phyloP scores from a whole-genome alignment of 768 basidiomycete species.

The Lactarius tabidus region DNA sequence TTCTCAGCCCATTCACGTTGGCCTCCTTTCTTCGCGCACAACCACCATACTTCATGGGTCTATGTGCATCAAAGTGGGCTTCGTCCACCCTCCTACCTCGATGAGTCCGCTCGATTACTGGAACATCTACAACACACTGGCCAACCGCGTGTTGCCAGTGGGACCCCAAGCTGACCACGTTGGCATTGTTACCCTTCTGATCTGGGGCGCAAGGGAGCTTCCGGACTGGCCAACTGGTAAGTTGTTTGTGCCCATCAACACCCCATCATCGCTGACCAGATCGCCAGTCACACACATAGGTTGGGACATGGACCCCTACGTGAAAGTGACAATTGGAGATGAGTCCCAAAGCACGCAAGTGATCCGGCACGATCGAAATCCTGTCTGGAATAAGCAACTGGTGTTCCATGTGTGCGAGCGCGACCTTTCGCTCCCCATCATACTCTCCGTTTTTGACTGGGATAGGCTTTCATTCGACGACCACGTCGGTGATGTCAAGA shows the following conservation, averaged over 20 bases:
- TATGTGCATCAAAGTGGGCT: not conserved
- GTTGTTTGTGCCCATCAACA: slow-evolving; percentile 32
- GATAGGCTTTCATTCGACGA: slow-evolving; percentile 91
- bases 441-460: slow-evolving; percentile 90
- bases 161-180: slow-evolving; percentile 53
- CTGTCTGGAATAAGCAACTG: slow-evolving; percentile 91
- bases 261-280: not conserved
- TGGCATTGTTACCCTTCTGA: slow-evolving; percentile 94
- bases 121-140: not conserved
- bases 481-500: slow-evolving; percentile 71
- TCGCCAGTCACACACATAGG: slow-evolving; percentile 72
- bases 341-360: slow-evolving; percentile 93
- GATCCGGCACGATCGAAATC: slow-evolving; percentile 79
- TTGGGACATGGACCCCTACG: slow-evolving; percentile 98
- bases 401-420: slow-evolving; percentile 91
- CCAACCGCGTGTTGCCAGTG: not conserved
- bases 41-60: not conserved
- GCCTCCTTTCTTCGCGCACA: not conserved
- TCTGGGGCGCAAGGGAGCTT: slow-evolving; percentile 75
- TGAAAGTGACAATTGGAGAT: slow-evolving; percentile 92
- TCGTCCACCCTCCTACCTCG: not conserved
- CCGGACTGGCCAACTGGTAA: slow-evolving; percentile 83
- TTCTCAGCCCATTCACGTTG: not conserved
- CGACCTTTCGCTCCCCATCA: slow-evolving; percentile 72
- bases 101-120: not conserved